Evolutionary conservation across 306 rosid species (phyloP).

Genomic region (Sophora flavescens): DNA sequence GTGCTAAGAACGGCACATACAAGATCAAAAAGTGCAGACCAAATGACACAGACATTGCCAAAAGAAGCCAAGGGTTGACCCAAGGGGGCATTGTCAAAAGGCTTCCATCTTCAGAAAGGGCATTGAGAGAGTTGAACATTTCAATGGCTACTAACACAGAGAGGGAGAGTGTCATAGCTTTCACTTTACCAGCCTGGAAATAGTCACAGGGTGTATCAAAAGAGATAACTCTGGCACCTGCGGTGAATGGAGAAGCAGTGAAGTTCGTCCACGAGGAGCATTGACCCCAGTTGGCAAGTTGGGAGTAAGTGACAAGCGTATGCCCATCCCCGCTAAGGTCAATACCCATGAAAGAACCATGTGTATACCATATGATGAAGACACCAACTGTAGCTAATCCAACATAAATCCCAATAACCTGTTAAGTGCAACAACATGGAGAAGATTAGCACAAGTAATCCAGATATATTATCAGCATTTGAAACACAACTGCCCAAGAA

Average conservation of each 20-base stretch:
- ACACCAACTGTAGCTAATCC: constrained; percentile 91
- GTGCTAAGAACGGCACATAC: constrained; percentile 90
- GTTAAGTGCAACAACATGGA: constrained; percentile 26
- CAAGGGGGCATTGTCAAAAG: constrained; percentile 95
- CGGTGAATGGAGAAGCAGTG: constrained; percentile 86
- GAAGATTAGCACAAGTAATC: constrained; percentile 8
- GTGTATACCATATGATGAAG: constrained; percentile 90
- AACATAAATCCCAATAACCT: constrained; percentile 91
- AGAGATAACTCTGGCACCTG: constrained; percentile 62
- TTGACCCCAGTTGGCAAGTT: constrained; percentile 89
- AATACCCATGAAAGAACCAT: constrained; percentile 84
- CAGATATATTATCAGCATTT: background rate
- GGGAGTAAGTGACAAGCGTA: constrained; percentile 82
- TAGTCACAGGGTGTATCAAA: constrained; percentile 84
- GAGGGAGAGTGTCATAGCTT: constrained; percentile 89
- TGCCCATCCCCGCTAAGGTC: constrained; percentile 90
- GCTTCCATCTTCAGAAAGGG: constrained; percentile 90
- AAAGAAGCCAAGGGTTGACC: constrained; percentile 96
- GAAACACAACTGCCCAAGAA: constrained; percentile 16
- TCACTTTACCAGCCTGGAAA: constrained; percentile 79
- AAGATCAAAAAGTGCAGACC: constrained; percentile 86
- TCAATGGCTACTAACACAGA: constrained; percentile 94
- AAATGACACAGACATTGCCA: constrained; percentile 93
- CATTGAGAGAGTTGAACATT: constrained; percentile 96
- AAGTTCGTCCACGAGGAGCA: constrained; percentile 81